Base-by-base conservation (phyloP, 2,329 filamentous ascomycete genomes). In the Talaromyces sp. region DNA sequence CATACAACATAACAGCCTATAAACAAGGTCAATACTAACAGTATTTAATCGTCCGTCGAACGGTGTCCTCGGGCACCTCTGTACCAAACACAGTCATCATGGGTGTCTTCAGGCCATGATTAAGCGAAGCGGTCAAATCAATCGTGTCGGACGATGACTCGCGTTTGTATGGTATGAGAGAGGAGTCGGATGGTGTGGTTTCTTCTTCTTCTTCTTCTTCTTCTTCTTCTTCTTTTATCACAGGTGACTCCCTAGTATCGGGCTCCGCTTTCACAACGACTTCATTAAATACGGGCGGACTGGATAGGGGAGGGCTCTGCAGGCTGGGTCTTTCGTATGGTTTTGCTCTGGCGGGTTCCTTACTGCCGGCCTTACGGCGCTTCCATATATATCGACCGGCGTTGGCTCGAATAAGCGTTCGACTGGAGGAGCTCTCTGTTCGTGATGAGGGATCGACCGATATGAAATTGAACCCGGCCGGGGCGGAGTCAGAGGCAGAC, bases 341-440 rank as follows among this genome's bases (percentile, higher is more conserved):
- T 27, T 66, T 58, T 6, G 52, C n/a, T 58, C 62, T 67, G 45
- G 37, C 19, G n/a, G 27, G 45, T 41, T 62, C 65, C 11, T 62
- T 62, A 27, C 58, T 37, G n/a, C 62, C 49, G 10, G 63, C 60
- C 45, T 67, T 65, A 8, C 66, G 66, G 50, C 68, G 71, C 33
- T 70, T 70, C 71, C 71, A 72, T 49, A 70, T 70, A 60, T 69
- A 71, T 31, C 70, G 70, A 33, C 70, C 70, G 43, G 71, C 71
- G 62, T 72, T 72, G 9, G 71, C 71, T 22, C 71, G 70, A 27
- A 72, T 70, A 24, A 72, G 63, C 16, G 69, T 66, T 47, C 70
- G 69, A 39, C 66, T 67, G 13, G 63, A 61, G 9, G 64, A 58
- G n/a, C 60, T 66, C 19, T 67, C 66, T 33, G 60, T 56, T 31